Evolutionary conservation across 805 yeast genomes (phyloP), one percentile per base, ranked within the genome.

Genomic region (Kazachstania viticola): DNA sequence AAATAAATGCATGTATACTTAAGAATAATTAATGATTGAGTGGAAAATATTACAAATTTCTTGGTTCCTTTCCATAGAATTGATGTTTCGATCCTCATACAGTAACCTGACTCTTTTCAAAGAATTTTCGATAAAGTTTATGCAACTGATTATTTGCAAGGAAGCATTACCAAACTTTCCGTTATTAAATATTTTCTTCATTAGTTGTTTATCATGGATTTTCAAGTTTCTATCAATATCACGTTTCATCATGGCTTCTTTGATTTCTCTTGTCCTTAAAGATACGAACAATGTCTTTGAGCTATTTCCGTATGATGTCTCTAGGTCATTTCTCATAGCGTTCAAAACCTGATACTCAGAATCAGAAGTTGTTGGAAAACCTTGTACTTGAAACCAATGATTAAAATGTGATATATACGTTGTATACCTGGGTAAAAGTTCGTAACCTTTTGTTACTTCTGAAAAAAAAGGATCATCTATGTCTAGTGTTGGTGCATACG

Each of bases 241-340:
- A 30, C 42, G 49, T 13, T 39, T 44, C 32, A 59, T 39, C 3
- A 42, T 34, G 4, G 61, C 38, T 30, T 61, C 62, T 28, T 51
- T 52, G 19, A 61, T 56, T 33, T 61, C 67, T 21, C 65, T 44
- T 0, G 60, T 51, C 14, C 64, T 40, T 17, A 61, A 39, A 2
- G 64, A 52, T 1, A 62, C 51, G 8, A 60, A 34, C 3, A 61
- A 33, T 0, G 64, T 54, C 12, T 46, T 46, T 1, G 58, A 5
- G n/a, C n/a, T n/a, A n/a, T n/a, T n/a, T 2, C 17, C 22, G 17
- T 21, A 39, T 18, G 32, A 31, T 3, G 35, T 27, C 16, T 35
- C 35, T 33, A 73, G 46, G 41, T 72, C 78, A 35, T 61, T 62
- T 41, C 67, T 71, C 79, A 73, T 73, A 11, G 73, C 55, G 21